Evolutionary conservation across 2,329 filamentous ascomycete genomes (phyloP).

Genomic region (Neofusicoccum sp.): DNA sequence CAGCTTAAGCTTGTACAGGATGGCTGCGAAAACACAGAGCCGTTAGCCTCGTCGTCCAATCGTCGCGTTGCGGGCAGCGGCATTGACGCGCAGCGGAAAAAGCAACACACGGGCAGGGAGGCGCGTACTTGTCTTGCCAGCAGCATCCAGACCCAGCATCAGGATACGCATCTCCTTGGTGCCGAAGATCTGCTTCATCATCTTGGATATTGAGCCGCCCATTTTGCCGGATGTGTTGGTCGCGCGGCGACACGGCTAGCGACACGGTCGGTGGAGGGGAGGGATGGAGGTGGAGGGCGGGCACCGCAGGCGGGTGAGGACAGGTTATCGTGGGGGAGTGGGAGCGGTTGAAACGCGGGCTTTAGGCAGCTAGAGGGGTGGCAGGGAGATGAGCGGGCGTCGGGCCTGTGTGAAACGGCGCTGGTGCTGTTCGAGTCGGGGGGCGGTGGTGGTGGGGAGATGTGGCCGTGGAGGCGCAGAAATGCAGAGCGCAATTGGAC

Average conservation of each 20-base stretch:
- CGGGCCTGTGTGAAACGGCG: constrained; percentile 8
- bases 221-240: constrained; percentile 57
- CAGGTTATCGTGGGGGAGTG: constrained; percentile 8
- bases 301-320: neutral
- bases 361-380: constrained; percentile 9
- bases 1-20: constrained; percentile 99
- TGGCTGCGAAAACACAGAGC: constrained; percentile 51
- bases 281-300: neutral
- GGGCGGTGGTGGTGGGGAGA: neutral
- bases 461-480: neutral
- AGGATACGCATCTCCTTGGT: constrained; percentile 98
- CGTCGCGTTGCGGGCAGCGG: neutral
- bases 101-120: neutral
- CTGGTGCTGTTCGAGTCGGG: neutral
- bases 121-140: constrained; percentile 81
- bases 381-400: constrained; percentile 14
- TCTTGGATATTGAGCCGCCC: constrained; percentile 87
- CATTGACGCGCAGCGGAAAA: constrained; percentile 1
- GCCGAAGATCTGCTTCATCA: constrained; percentile 98
- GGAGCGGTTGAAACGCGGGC: constrained; percentile 16
- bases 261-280: neutral
- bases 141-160: constrained; percentile 96
- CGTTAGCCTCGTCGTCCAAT: constrained; percentile 5
- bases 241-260: constrained; percentile 2
- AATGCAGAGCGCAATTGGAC: neutral